Evolutionary conservation across 106 monocot species (phyloP), one percentile per base, ranked within the genome.

Genomic region (Dioscorea zingiberensis): DNA sequence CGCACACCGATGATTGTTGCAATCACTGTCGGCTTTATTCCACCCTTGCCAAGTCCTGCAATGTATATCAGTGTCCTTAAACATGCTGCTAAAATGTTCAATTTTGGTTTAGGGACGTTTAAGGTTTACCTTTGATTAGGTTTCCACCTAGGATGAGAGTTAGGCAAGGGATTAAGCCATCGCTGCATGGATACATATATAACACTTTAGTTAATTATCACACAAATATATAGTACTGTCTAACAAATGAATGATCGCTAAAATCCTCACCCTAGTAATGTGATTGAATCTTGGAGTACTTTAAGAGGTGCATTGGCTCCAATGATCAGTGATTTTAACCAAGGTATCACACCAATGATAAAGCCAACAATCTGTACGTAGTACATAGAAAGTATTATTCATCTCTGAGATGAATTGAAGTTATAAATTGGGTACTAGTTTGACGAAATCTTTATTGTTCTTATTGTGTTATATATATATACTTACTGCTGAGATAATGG

Each of bases 131-230:
- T 79, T 71, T 48, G 21, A 70, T 67, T 11, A 89, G 79, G 47
- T 85, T 89, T 15, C 85, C 89, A 27, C 89, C 89, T n/a, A 89
- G 57, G 25, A 89, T 89, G 29, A 89, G 75, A 61, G 73, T 82
- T 24, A 78, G 54, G 55, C 74, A 69, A n/a, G 87, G 87, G 55
- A 84, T 58, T n/a, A 77, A 69, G 44, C 74, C 87, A 59, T 75
- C 66, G n/a, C 87, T 88, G 65, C 58, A 75, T 53, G 13, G 28
- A 48, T 22, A 45, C n/a, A n/a, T n/a, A n/a, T n/a, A 19, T 48
- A 13, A 2, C 21, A 29, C 21, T 10, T 15, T 18, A 30, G 13
- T 38, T 38, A 38, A 7, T 30, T 30, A 30, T n/a, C n/a, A n/a
- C n/a, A n/a, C n/a, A n/a, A n/a, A n/a, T n/a, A n/a, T n/a, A n/a